Evolutionary conservation across 1,139 yeast species (phyloP).

Genomic region (Scheffersomyces stambukii): DNA sequence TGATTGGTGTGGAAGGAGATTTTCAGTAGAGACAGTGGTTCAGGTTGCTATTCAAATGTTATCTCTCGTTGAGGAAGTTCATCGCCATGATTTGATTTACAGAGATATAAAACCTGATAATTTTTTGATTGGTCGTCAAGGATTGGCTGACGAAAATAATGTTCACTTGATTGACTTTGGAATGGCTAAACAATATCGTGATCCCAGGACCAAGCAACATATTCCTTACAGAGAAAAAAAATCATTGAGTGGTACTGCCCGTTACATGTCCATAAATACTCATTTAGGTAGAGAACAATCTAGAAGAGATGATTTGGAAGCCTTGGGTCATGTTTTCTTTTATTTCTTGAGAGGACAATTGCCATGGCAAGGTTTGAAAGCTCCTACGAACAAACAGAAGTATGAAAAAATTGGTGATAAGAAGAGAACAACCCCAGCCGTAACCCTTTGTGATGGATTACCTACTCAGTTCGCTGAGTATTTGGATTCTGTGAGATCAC

Average conservation of each 20-base stretch:
- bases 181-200: slow-evolving; percentile 66
- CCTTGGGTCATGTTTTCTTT: slow-evolving; percentile 62
- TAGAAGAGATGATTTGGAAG: slow-evolving; percentile 60
- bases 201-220: slow-evolving; percentile 55
- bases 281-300: slow-evolving; percentile 64
- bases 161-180: slow-evolving; percentile 51
- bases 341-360: slow-evolving; percentile 58
- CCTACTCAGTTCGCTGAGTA: slow-evolving; percentile 80
- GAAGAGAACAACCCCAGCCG: slow-evolving; percentile 66
- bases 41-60: slow-evolving; percentile 78
- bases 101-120: slow-evolving; percentile 78
- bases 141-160: slow-evolving; percentile 56
- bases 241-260: slow-evolving; percentile 61
- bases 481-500: slow-evolving; percentile 63
- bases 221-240: slow-evolving; percentile 62
- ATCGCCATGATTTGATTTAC: slow-evolving; percentile 65
- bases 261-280: slow-evolving; percentile 64
- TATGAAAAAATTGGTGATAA: slow-evolving; percentile 81
- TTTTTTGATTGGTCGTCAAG: slow-evolving; percentile 67
- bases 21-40: slow-evolving; percentile 65
- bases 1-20: slow-evolving; percentile 78
- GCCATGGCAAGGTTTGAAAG: slow-evolving; percentile 59
- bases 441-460: slow-evolving; percentile 63
- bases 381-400: slow-evolving; percentile 77
- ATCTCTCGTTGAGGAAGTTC: slow-evolving; percentile 59